Percentiles rank a stretch among this genome's conserved stretches.
phyloP scores from a whole-genome alignment of 331 rosid genomes.

The Dryas integrifolia region DNA sequence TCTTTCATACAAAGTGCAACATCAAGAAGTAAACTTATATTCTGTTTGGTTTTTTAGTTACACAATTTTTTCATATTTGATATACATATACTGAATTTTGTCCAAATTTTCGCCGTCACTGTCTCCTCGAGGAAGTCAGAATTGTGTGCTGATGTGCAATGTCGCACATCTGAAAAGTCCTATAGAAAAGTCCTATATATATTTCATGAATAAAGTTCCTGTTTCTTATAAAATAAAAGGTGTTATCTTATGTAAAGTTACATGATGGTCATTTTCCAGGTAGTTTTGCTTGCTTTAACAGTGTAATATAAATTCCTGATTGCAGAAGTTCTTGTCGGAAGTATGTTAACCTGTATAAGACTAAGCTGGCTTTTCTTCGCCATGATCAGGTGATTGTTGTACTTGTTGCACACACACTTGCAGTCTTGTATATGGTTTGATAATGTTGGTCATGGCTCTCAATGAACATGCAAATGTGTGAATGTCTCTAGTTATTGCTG shows the following conservation, averaged over 20 bases:
- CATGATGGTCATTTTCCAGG: neutral
- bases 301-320: slow-evolving; percentile 19
- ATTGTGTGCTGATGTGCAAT: neutral
- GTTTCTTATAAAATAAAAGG: neutral
- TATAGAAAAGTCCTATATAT: neutral
- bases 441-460: neutral
- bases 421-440: neutral
- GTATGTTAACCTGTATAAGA: slow-evolving; percentile 71
- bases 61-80: neutral
- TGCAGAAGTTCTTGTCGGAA: slow-evolving; percentile 75
- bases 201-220: too few relatives aligned
- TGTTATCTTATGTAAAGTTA: neutral
- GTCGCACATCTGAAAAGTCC: neutral
- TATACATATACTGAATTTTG: too few relatives aligned
- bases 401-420: neutral
- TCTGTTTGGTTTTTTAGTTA: neutral
- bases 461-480: neutral
- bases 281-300: neutral
- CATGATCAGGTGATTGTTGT: slow-evolving; percentile 64
- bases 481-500: neutral
- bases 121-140: neutral
- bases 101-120: too few relatives aligned
- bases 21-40: neutral
- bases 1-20: neutral
- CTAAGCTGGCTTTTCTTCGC: slow-evolving; percentile 73